Evolutionary conservation across 257 asterid species (phyloP).

Genomic region (Ballota nigra): DNA sequence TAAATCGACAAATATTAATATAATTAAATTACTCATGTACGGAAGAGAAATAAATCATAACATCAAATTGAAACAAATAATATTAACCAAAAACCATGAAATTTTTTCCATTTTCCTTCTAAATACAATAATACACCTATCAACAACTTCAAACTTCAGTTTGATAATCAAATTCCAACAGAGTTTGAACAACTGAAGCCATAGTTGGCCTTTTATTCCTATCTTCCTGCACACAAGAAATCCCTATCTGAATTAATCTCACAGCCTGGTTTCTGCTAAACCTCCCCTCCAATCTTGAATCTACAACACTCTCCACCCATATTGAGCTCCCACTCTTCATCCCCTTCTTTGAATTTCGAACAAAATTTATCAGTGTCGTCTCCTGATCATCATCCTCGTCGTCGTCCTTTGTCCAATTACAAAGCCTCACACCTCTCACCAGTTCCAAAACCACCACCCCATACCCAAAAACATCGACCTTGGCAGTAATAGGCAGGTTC

Average conservation of each 20-base stretch:
- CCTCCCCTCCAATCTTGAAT: slow-evolving; percentile 51
- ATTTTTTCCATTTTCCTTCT: no score
- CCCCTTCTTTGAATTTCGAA: slow-evolving; percentile 15
- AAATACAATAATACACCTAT: background rate
- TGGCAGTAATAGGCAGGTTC: slow-evolving; percentile 48
- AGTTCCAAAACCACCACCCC: slow-evolving; percentile 57
- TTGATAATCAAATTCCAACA: slow-evolving; percentile 45
- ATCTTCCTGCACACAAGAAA: slow-evolving; percentile 60
- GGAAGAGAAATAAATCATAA: no score
- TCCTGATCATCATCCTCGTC: slow-evolving; percentile 28
- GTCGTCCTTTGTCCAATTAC: slow-evolving; percentile 44
- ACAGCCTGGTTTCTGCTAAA: slow-evolving; percentile 48
- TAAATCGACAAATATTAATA: no score
- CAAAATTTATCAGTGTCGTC: slow-evolving; percentile 31
- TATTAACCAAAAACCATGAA: no score
- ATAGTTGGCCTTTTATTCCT: slow-evolving; percentile 65
- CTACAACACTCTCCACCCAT: slow-evolving; percentile 59
- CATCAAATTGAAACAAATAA: no score
- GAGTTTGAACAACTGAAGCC: slow-evolving; percentile 58
- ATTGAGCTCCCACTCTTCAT: slow-evolving; percentile 23
- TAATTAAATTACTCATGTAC: no score
- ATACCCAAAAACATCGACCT: slow-evolving; percentile 57
- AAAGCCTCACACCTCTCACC: slow-evolving; percentile 51
- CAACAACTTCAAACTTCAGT: background rate
- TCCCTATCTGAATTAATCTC: slow-evolving; percentile 38